Conservation (phyloP, 78 protist genomes). For the Trichosphaerium sp. region DNA sequence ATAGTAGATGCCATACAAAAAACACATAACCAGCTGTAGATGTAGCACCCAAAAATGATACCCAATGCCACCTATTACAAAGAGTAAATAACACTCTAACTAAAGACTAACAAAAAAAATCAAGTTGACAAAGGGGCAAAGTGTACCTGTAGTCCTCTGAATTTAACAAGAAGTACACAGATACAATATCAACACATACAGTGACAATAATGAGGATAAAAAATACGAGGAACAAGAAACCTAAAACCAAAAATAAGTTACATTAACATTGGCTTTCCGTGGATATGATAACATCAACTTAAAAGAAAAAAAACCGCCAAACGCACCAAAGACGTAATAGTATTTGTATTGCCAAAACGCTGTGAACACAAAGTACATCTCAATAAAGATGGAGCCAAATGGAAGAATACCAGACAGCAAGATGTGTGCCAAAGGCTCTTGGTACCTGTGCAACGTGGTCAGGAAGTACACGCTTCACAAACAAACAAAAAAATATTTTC, state of each 20-base stretch:
- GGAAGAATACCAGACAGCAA: slow-evolving; percentile 73
- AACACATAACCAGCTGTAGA: slow-evolving; percentile 68
- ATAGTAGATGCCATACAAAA: slow-evolving; percentile 73
- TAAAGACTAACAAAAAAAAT: too few relatives aligned
- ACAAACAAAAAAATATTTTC: background rate
- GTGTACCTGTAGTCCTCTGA: slow-evolving; percentile 79
- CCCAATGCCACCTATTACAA: slow-evolving; percentile 70
- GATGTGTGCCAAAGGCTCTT: slow-evolving; percentile 1
- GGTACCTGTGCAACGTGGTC: slow-evolving; percentile 27
- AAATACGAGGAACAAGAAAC: slow-evolving; percentile 24
- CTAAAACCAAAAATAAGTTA: too few relatives aligned
- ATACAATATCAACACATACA: slow-evolving; percentile 54
- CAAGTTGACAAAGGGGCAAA: background rate
- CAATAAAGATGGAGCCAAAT: slow-evolving; percentile 84
- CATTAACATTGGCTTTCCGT: too few relatives aligned
- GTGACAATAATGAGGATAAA: slow-evolving; percentile 56
- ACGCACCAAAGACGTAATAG: slow-evolving; percentile 89
- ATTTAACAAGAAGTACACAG: slow-evolving; percentile 73
- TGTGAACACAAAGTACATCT: slow-evolving; percentile 84
- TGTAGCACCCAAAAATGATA: slow-evolving; percentile 35
- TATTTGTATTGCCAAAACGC: slow-evolving; percentile 90
- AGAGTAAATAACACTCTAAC: background rate
- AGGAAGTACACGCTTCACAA: background rate
- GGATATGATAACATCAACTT: too few relatives aligned
- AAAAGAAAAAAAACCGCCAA: slow-evolving; percentile 67